Evolutionary conservation across 306 rosid genomes (phyloP), one percentile per base, ranked within the genome.

Genomic region (Mimosa pudica): DNA sequence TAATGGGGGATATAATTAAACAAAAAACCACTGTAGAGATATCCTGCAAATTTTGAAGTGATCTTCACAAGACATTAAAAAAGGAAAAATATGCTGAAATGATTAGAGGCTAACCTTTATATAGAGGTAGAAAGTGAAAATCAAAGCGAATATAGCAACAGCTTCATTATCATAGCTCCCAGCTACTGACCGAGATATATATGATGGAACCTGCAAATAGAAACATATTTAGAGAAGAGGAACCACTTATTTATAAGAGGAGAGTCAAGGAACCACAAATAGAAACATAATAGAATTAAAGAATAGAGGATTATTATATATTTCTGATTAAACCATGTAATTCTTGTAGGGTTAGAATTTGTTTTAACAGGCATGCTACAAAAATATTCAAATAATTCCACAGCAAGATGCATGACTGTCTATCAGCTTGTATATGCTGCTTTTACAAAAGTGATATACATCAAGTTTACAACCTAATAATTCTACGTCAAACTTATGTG

Each of bases 81-180:
- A n/a, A 8, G 11, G 62, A 7, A 64, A 38, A 18, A 49, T 18
- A 45, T 55, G 57, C 38, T n/a, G 18, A 52, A 10, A 63, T 67
- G 62, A 49, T 61, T 62, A 63, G 44, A 78, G 74, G 60, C 80
- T 83, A 65, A 96, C 99, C 99, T 96, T 96, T 84, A 96, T 86
- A 86, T 96, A 96, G 80, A 96, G 99, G 86, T 88, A 96, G 88
- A 96, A 96, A 42, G 99, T 96, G 89, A 93, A 84, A 81, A 96
- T 90, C 90, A 96, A 85, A 81, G 99, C 98, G 89, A 96, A 96
- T 84, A 96, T 96, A 73, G 99, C 99, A 74, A 96, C 99, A 57
- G 99, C 99, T 89, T 96, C 99, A 88, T 96, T 96, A 85, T 96
- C 99, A 78, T 93, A 96, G 91, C 99, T 96, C 69, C 99, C 99